Base-by-base conservation (phyloP, 768 basidiomycete species). In the Lentinula boryana region DNA sequence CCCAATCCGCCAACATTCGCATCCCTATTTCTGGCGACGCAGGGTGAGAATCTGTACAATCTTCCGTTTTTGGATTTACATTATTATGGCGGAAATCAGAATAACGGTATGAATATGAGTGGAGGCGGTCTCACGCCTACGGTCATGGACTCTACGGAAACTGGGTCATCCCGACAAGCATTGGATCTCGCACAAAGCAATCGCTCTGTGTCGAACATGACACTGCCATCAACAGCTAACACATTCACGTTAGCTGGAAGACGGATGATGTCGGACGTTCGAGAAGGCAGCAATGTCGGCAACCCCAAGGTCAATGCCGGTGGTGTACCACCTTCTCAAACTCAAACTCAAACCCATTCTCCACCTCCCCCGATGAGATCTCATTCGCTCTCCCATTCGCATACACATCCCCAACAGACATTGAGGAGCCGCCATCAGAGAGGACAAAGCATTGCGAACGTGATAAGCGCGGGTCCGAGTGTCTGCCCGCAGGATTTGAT, bases 31-130 rank as follows among this genome's bases (percentile, higher is more conserved):
- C 66, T 56, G 13, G 46, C 62, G 13, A 18, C 49, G 3, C 56
- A 57, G 57, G 23, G 12, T 50, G 46, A 41, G 21, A 56, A 31
- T 21, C 32, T 33, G 31, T 78, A 84, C 54, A 80, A 83, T 62
- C 70, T 89, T 1, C 83, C 87, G 2, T 91, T 88, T 71, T 76
- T 91, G 58, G 89, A 91, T 68, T 68, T 91, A 70, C 89, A 91
- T 68, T 89, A 89, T 68, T 86, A 85, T 62, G 76, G 75, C 21
- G 58, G 61, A 4, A 54, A 54, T 40, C 33, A 21, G 16, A 54
- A n/a, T 38, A 21, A 12, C 9, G 36, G 36, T 58, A 55, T 54
- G 27, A 55, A 51, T 16, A 56, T 51, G 18, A 40, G 55, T 35
- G 64, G 63, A 46, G 64, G 63, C n/a, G 62, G 61, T 38, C n/a